Base-by-base conservation (phyloP, 305 asterid species). In the Rubia peregrina region DNA sequence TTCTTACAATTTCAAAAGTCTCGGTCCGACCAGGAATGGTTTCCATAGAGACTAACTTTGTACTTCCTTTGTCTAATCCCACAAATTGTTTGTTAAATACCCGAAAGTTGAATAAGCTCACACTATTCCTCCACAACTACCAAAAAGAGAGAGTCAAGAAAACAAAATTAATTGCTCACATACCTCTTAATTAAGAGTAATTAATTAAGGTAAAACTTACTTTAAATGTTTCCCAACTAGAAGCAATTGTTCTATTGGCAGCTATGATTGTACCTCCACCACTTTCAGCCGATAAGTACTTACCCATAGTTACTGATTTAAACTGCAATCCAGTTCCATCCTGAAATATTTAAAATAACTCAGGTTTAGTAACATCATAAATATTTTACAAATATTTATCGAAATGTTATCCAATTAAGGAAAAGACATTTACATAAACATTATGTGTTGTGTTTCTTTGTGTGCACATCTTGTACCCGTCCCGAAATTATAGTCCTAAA, bases 221-320 rank as follows among this genome's bases (percentile, higher is more conserved):
- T 6, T 63, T 74, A 65, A 90, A 86, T 30, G 96, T 86, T 71
- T 88, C 96, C 96, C 96, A 90, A 14, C 84, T 89, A 0, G 95
- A 88, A 30, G 93, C 87, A 59, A 69, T 11, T 44, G 83, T 72
- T 79, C 90, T 74, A 64, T 90, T 88, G 0, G 91, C 96, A 68
- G 87, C 93, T 44, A 88, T 53, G 43, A 74, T 80, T 11, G 62
- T 57, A 2, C 96, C 96, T 73, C 96, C 95, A 22, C 96, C 95
- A 11, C 21, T 66, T 74, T 90, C 91, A 3, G 95, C 93, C 12
- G 86, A 70, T 6, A 90, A 72, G 67, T 76, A 90, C 63, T 84
- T 90, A 2, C 88, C 88, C 0, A 74, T 77, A 1, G 80, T 82
- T 5, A 82, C 89, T n/a, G 95, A 88, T 79, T 78, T 86, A 17